Conservation (phyloP, 1,284 basidiomycete genomes). For the Cronartium quercuum region DNA sequence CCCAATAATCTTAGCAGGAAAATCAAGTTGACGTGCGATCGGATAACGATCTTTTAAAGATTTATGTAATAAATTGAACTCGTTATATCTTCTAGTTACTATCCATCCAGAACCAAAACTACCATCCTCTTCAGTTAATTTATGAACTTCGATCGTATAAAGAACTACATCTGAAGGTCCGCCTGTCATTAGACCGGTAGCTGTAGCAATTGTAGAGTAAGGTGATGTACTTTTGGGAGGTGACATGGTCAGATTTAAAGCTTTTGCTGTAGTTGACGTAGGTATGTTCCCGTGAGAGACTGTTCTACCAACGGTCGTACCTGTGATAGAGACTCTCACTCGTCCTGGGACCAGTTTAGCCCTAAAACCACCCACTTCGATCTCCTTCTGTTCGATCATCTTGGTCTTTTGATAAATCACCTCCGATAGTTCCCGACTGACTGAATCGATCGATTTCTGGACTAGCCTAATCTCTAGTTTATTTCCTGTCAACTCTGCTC, state of each 20-base stretch:
- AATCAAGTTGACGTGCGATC: constrained; percentile 65
- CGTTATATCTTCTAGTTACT: constrained; percentile 83
- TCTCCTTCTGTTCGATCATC: constrained; percentile 80
- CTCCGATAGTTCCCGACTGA: constrained; percentile 74
- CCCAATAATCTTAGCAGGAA: constrained; percentile 85
- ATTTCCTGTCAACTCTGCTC: constrained; percentile 88
- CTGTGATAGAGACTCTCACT: constrained; percentile 70
- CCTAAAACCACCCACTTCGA: constrained; percentile 62
- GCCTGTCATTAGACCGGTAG: constrained; percentile 60
- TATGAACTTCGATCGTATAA: constrained; percentile 86
- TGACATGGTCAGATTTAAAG: not conserved
- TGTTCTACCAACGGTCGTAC: constrained; percentile 55
- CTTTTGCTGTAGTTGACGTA: not conserved
- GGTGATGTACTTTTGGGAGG: not conserved
- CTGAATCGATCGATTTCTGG: constrained; percentile 68
- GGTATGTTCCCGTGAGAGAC: not conserved
- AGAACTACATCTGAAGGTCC: constrained; percentile 63
- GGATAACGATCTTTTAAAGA: constrained; percentile 68
- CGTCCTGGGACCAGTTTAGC: constrained; percentile 56
- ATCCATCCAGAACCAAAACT: constrained; percentile 77
- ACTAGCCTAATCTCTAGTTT: constrained; percentile 75
- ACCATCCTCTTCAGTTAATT: constrained; percentile 64
- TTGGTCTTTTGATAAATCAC: constrained; percentile 80
- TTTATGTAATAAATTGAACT: constrained; percentile 83
- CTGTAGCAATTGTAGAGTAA: constrained; percentile 45